Conservation (phyloP, 1,139 yeast species). For the Nakaseomyces uthaithaninus region DNA sequence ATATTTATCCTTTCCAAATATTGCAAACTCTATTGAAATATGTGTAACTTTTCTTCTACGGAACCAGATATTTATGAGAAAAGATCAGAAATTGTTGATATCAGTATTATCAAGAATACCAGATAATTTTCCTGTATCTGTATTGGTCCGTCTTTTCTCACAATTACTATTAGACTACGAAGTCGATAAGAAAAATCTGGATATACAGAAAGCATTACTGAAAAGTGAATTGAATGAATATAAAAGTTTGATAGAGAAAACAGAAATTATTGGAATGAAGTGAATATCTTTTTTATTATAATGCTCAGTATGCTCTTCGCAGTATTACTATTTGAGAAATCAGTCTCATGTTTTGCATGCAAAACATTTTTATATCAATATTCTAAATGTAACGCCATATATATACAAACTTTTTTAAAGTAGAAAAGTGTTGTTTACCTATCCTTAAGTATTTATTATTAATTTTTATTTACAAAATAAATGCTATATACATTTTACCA, state of each 20-base stretch:
- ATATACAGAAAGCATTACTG: conserved; percentile 21
- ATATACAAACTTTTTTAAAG: too few relatives aligned
- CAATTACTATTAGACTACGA: conserved; percentile 15
- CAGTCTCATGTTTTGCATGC: too few relatives aligned
- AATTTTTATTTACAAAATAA: too few relatives aligned
- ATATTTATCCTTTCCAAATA: conserved; percentile 14
- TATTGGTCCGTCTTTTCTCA: conserved; percentile 15
- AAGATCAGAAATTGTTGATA: conserved; percentile 10
- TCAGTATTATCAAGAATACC: conserved; percentile 20
- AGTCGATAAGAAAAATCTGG: conserved; percentile 11
- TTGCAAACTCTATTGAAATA: conserved; percentile 12
- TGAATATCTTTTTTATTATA: too few relatives aligned
- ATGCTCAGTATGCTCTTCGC: too few relatives aligned
- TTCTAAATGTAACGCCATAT: too few relatives aligned
- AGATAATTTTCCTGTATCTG: conserved; percentile 13
- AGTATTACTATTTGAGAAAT: too few relatives aligned
- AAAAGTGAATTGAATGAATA: conserved; percentile 17
- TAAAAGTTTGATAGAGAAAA: conserved; percentile 12
- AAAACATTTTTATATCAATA: too few relatives aligned
- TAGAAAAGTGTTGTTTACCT: too few relatives aligned
- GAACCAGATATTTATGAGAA: conserved; percentile 13
- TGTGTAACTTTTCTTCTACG: conserved; percentile 18
- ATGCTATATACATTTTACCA: too few relatives aligned
- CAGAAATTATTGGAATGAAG: conserved; percentile 8
- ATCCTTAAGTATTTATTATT: too few relatives aligned